Evolutionary conservation across 805 yeast genomes (phyloP).

Genomic region (Pichia scutulata): DNA sequence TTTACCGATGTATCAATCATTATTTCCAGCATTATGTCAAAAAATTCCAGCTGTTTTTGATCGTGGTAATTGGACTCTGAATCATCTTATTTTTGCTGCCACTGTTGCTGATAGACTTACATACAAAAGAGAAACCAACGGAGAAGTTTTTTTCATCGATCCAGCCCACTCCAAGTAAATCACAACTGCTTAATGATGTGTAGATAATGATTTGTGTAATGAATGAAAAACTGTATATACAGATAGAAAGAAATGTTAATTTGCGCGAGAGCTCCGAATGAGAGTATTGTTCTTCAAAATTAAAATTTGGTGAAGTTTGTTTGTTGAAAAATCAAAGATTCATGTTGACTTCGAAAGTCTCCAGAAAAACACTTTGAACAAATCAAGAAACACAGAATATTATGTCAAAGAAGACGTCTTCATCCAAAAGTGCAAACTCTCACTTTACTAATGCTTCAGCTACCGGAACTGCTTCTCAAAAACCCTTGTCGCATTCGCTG

Average conservation of each 20-base stretch:
- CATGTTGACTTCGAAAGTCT: background rate
- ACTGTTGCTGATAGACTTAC: conserved; percentile 26
- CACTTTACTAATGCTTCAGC: background rate
- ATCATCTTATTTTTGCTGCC: conserved; percentile 38
- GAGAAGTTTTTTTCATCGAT: conserved; percentile 20
- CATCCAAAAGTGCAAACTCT: background rate
- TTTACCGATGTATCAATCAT: conserved; percentile 40
- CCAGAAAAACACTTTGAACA: background rate
- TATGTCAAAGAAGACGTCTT: conserved; percentile 3
- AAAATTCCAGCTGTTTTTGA: conserved; percentile 35
- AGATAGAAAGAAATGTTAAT: background rate
- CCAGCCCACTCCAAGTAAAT: background rate
- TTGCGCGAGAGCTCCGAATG: background rate
- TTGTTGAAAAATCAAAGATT: background rate
- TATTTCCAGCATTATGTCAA: conserved; percentile 45
- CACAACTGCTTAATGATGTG: background rate
- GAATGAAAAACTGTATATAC: background rate
- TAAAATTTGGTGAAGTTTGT: background rate
- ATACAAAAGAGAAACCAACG: conserved; percentile 21
- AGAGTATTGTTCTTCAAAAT: background rate
- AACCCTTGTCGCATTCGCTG: conserved; percentile 75
- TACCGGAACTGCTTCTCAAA: conserved; percentile 21
- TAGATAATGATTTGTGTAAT: background rate
- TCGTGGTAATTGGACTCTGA: conserved; percentile 41
- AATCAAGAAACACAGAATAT: background rate